Evolutionary conservation across 2,329 filamentous ascomycete genomes (phyloP), one percentile per base, ranked within the genome.

Genomic region (Lasiodiplodia citricola): DNA sequence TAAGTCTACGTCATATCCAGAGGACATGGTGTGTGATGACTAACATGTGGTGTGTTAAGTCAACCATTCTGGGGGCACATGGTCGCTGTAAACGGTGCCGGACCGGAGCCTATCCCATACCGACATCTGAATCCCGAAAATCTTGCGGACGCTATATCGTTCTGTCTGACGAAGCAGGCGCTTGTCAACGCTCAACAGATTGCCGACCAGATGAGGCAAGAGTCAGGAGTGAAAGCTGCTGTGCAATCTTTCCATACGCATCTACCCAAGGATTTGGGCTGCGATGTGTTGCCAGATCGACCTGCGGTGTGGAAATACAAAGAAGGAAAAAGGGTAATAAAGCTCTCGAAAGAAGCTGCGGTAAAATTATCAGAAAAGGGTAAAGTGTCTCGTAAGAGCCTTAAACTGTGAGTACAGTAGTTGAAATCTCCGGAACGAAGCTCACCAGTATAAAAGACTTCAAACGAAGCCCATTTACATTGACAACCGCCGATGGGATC

Each of bases 261-360:
- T 67, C 81, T 96, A 0, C 65, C 65, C 8, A 55, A 57, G 13
- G 54, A 58, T 14, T 82, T 91, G 63, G 77, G 83, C n/a, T 96
- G 93, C 77, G 86, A 87, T 7, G 74, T 96, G 25, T 86, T 88
- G 31, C 92, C 92, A 0, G 86, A 86, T 63, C 85, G 89, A 44
- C 85, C 87, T 1, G 93, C 94, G 0, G 89, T 91, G 0, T 97
- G 93, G 93, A 50, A 50, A 3, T 47, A 18, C 14, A 62, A 35
- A 21, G 38, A 62, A 2, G 38, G 57, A 7, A 62, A 62, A 18
- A 50, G 7, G 4, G 4, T 5, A 16, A 50, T 62, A 35, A 62
- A n/a, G 38, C 57, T 62, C 3, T 62, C 57, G 7, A 62, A 41
- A 23, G 10, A 3, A 28, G 57, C 38, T 3, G 57, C 57, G 3